Conservation (phyloP, 2,329 filamentous ascomycete genomes). For the Talaromyces amestolkiae region DNA sequence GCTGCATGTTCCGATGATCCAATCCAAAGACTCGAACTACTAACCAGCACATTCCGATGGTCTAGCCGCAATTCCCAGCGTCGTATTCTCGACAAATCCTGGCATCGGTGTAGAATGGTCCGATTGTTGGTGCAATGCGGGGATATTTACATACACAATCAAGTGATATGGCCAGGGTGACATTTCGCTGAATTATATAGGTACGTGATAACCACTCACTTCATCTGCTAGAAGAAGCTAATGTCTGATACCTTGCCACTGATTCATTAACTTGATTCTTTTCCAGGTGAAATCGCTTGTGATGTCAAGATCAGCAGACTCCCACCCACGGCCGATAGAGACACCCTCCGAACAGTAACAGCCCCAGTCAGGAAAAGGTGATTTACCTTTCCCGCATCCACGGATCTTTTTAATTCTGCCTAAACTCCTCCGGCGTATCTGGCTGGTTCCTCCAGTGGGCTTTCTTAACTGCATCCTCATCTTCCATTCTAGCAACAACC, state of each 20-base stretch:
- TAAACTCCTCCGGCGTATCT: slow-evolving; percentile 53
- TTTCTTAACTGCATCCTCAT: slow-evolving; percentile 51
- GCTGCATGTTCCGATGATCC: neutral
- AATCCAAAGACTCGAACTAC: neutral
- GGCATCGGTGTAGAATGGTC: slow-evolving; percentile 1
- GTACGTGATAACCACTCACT: neutral
- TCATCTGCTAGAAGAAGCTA: neutral
- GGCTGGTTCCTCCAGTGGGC: slow-evolving; percentile 56
- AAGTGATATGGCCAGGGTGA: neutral
- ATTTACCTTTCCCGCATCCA: neutral
- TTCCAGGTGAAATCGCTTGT: neutral
- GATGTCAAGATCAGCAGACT: neutral
- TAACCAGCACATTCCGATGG: neutral
- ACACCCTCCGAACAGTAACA: too few relatives aligned
- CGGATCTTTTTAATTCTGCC: slow-evolving; percentile 16
- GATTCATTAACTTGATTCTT: neutral
- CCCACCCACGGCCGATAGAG: neutral
- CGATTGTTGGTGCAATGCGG: neutral
- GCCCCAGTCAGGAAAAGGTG: neutral
- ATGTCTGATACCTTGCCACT: neutral
- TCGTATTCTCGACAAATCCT: neutral
- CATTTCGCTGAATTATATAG: neutral
- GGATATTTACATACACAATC: neutral
- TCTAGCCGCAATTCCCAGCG: slow-evolving; percentile 1
- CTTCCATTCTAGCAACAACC: slow-evolving; percentile 49